These are phyloP conservation scores for Kodamaea plutei DNA, from an alignment of 1,139 yeast species.

Conservation along the genomic window DNA sequence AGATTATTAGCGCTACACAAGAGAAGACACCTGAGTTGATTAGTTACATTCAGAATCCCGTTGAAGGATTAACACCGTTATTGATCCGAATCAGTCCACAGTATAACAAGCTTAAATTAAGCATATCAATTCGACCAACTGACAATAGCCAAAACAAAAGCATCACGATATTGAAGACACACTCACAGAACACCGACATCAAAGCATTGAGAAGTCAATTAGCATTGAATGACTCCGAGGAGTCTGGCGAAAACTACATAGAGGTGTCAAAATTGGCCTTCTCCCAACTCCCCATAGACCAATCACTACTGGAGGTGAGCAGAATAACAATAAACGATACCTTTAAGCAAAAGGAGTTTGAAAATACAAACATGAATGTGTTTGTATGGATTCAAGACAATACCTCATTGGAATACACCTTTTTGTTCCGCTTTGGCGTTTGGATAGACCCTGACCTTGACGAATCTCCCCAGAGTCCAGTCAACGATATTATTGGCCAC, in stretches of 20 bases:
- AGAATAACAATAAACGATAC: conserved; percentile 31
- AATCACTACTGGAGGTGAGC: conserved; percentile 10
- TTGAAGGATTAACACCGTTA: conserved; percentile 20
- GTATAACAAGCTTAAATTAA: conserved; percentile 24
- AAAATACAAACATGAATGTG: conserved; percentile 21
- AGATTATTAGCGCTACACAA: conserved; percentile 13
- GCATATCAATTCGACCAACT: conserved; percentile 20
- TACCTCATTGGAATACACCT: conserved; percentile 14
- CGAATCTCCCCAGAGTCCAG: not conserved
- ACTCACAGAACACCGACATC: conserved; percentile 11
- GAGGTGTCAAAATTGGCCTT: conserved; percentile 30
- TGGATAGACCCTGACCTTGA: conserved; percentile 22
- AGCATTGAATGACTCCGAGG: conserved; percentile 3
- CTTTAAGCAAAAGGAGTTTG: conserved; percentile 17
- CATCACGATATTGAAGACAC: conserved; percentile 27
- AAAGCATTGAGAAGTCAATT: conserved; percentile 11
- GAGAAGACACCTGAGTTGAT: conserved; percentile 14
- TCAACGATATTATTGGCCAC: not conserved
- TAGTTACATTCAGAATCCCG: conserved; percentile 24
- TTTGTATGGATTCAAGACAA: conserved; percentile 29
- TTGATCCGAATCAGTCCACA: conserved; percentile 23
- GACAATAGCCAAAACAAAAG: conserved; percentile 12
- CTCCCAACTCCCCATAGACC: conserved; percentile 26
- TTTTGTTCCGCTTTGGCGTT: conserved; percentile 26
- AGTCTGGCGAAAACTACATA: conserved; percentile 8